These are phyloP conservation scores for Houttuynia cordata DNA, from an alignment of 164 flowering plant genomes.

Conservation along the genomic window DNA sequence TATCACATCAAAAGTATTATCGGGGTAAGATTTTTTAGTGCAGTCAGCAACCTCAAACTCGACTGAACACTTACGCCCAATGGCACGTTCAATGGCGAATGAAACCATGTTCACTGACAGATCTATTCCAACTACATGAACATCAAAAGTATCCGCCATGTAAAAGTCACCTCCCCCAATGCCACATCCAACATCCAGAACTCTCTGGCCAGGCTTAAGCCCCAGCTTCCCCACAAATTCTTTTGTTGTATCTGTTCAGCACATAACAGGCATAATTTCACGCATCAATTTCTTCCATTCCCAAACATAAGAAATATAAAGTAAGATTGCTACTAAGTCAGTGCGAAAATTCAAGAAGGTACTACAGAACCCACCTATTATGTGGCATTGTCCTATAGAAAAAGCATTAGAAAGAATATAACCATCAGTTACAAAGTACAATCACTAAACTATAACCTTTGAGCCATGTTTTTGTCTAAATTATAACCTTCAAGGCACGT, in stretches of 20 bases:
- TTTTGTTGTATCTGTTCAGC: slow-evolving; percentile 74
- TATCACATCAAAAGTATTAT: slow-evolving; percentile 73
- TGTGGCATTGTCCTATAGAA: too few relatives aligned
- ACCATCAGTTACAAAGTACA: too few relatives aligned
- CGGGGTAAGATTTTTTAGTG: slow-evolving; percentile 73
- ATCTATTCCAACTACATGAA: slow-evolving; percentile 87
- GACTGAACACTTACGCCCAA: slow-evolving; percentile 80
- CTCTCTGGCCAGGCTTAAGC: slow-evolving; percentile 91
- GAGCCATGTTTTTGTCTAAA: too few relatives aligned
- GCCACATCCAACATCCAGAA: slow-evolving; percentile 98
- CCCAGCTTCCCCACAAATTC: slow-evolving; percentile 83
- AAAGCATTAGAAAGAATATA: too few relatives aligned
- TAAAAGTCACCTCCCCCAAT: slow-evolving; percentile 99
- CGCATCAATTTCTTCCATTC: too few relatives aligned
- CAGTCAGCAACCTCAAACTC: slow-evolving; percentile 98
- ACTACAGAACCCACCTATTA: too few relatives aligned
- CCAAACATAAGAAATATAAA: background rate
- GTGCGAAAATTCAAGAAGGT: background rate
- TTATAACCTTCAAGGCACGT: too few relatives aligned
- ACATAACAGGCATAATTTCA: background rate
- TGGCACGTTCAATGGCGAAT: slow-evolving; percentile 88
- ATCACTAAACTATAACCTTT: too few relatives aligned
- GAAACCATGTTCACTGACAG: slow-evolving; percentile 95
- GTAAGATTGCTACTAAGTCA: background rate
- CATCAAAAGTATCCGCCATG: slow-evolving; percentile 88